These are phyloP conservation scores for Aspergillus terreus DNA, from an alignment of 2,329 filamentous ascomycete species.

Conservation along the genomic window DNA sequence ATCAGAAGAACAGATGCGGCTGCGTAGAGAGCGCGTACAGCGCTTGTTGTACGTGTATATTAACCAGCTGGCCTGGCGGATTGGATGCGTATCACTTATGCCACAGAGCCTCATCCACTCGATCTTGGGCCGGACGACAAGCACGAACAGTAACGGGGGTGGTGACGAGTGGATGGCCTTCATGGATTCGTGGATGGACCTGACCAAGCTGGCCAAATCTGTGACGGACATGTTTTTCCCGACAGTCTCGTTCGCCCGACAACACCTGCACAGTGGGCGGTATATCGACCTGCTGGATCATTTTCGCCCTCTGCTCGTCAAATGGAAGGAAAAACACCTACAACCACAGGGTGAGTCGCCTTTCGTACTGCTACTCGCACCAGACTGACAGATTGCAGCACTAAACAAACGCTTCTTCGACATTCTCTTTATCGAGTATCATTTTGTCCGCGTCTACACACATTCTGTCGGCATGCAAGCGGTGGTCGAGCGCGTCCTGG, in stretches of 20 bases:
- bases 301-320: constrained; percentile 34
- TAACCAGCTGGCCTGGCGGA: constrained; percentile 49
- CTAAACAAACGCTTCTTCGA: constrained; percentile 40
- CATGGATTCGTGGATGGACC: constrained; percentile 51
- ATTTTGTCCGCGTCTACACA: constrained; percentile 44
- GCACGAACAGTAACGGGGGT: constrained; percentile 34
- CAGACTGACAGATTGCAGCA: constrained; percentile 12
- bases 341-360: constrained; percentile 22
- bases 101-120: constrained; percentile 41
- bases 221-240: constrained; percentile 54
- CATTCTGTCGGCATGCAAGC: constrained; percentile 53
- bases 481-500: constrained; percentile 52
- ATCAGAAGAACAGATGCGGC: constrained; percentile 27
- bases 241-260: constrained; percentile 31
- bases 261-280: constrained; percentile 42
- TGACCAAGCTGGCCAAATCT: constrained; percentile 48
- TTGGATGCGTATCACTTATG: constrained; percentile 51
- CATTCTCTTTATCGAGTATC: constrained; percentile 53
- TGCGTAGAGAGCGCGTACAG: constrained; percentile 35
- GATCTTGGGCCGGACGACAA: constrained; percentile 27
- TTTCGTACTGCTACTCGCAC: not conserved
- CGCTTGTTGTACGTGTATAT: constrained; percentile 46
- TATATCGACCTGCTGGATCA: constrained; percentile 49
- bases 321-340: constrained; percentile 37
- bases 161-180: constrained; percentile 50